Conservation (phyloP, 2,329 filamentous ascomycete species). For the Ophiocordyceps sinensis region DNA sequence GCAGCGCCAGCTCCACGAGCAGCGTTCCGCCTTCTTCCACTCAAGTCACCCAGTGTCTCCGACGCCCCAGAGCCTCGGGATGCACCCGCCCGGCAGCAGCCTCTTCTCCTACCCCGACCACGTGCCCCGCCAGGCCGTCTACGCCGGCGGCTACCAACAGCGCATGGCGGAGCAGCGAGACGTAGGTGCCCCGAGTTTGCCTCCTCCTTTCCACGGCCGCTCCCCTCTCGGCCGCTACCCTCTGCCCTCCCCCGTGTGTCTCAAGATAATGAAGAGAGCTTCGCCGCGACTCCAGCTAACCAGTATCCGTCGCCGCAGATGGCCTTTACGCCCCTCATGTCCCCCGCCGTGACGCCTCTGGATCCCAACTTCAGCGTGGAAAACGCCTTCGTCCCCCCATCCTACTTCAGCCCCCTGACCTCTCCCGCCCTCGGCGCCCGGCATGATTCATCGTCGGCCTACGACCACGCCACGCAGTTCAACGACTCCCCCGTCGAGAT, state of each 20-base stretch:
- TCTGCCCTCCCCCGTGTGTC: neutral
- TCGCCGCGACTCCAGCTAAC: neutral
- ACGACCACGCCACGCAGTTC: conserved; percentile 29
- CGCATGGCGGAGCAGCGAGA: conserved; percentile 57
- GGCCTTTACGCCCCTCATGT: conserved; percentile 68
- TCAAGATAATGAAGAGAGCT: neutral
- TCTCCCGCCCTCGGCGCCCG: conserved; percentile 69
- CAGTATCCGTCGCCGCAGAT: conserved; percentile 30
- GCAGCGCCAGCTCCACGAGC: conserved; percentile 42
- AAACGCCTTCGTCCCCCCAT: conserved; percentile 46
- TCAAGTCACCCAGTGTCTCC: conserved; percentile 54
- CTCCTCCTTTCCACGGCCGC: neutral
- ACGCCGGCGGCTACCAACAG: conserved; percentile 49
- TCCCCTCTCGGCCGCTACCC: no score
- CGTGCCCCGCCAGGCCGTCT: conserved; percentile 40
- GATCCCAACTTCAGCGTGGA: conserved; percentile 55
- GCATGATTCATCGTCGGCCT: conserved; percentile 32
- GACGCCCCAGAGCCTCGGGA: conserved; percentile 68
- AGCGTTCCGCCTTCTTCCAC: conserved; percentile 38
- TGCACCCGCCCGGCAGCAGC: conserved; percentile 44
- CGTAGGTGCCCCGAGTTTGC: conserved; percentile 22
- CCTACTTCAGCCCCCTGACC: conserved; percentile 73
- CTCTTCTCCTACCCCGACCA: conserved; percentile 46
- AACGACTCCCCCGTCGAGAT: conserved; percentile 44
- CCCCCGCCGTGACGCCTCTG: conserved; percentile 70